phyloP scores from a whole-genome alignment of 116 monocot genomes.

The Dioscorea cayenensis region DNA sequence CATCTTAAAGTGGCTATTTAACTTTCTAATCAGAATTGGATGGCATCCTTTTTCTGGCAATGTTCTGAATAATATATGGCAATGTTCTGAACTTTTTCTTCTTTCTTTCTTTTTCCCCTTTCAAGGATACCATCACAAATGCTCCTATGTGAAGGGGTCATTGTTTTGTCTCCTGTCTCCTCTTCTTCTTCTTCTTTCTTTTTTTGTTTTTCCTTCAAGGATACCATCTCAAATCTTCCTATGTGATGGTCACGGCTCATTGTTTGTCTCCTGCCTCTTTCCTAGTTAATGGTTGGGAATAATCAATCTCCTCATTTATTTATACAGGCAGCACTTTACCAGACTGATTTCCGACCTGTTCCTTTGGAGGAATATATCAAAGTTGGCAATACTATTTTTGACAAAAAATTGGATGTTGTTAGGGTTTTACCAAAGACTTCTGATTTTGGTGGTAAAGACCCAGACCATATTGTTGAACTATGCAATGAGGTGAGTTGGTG shows the following conservation, averaged over 20 bases:
- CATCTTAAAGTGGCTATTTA: too few species aligned
- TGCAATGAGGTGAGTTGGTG: slow-evolving; percentile 78
- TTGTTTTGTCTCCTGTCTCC: neutral
- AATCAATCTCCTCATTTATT: neutral
- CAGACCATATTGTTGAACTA: slow-evolving; percentile 93
- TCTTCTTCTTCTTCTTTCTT: neutral
- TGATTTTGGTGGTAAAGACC: slow-evolving; percentile 93
- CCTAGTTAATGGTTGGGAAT: neutral
- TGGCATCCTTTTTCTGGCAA: too few species aligned
- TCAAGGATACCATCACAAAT: too few species aligned
- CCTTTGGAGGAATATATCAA: slow-evolving; percentile 94
- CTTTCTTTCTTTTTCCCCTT: too few species aligned
- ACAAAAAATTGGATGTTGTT: slow-evolving; percentile 72
- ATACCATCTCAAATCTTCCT: too few species aligned
- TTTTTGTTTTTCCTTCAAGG: too few species aligned
- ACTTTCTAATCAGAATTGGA: too few species aligned
- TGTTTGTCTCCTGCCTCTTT: neutral
- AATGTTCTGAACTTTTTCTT: too few species aligned
- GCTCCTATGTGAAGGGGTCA: too few species aligned
- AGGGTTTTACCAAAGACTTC: slow-evolving; percentile 58
- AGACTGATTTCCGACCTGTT: slow-evolving; percentile 96
- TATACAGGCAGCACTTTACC: slow-evolving; percentile 87
- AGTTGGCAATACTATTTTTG: slow-evolving; percentile 77
- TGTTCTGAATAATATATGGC: too few species aligned
- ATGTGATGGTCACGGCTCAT: too few species aligned